Conservation (phyloP, 1,284 basidiomycete genomes). For the Microbotryomycetes sp. region DNA sequence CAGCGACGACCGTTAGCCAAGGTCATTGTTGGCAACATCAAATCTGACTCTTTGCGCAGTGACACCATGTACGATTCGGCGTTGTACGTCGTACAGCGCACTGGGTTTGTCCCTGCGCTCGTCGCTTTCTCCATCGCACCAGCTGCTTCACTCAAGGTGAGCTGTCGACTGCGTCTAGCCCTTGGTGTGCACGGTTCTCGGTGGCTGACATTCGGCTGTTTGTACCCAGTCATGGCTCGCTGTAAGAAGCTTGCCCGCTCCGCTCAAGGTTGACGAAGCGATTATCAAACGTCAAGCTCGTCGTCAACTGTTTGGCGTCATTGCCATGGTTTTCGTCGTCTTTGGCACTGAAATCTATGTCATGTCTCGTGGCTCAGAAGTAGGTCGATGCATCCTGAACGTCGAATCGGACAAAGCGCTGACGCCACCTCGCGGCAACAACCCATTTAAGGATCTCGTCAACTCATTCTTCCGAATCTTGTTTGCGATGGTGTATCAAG, state of each 20-base stretch:
- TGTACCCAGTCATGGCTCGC: constrained; percentile 15
- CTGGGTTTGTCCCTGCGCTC: constrained; percentile 8
- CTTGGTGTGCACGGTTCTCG: background rate
- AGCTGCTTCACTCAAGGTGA: constrained; percentile 11
- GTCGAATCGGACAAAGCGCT: background rate
- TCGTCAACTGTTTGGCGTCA: background rate
- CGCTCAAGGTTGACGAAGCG: constrained; percentile 7
- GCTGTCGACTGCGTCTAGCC: background rate
- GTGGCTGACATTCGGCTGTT: background rate
- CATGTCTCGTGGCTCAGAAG: background rate
- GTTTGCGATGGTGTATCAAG: constrained; percentile 7
- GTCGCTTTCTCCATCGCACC: constrained; percentile 12
- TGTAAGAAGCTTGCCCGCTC: background rate
- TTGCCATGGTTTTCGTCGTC: background rate
- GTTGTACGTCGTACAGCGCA: background rate
- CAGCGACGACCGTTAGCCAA: too few relatives aligned
- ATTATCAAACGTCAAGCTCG: constrained; percentile 2
- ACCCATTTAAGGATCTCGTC: background rate
- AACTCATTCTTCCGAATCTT: constrained; percentile 11
- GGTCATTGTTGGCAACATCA: too few relatives aligned
- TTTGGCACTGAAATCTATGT: constrained; percentile 16
- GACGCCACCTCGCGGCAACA: background rate
- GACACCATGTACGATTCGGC: too few relatives aligned
- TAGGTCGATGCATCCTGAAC: background rate
- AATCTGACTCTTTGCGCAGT: too few relatives aligned